Conservation (phyloP, 1,139 yeast species). For the Taiozyma sp. region DNA sequence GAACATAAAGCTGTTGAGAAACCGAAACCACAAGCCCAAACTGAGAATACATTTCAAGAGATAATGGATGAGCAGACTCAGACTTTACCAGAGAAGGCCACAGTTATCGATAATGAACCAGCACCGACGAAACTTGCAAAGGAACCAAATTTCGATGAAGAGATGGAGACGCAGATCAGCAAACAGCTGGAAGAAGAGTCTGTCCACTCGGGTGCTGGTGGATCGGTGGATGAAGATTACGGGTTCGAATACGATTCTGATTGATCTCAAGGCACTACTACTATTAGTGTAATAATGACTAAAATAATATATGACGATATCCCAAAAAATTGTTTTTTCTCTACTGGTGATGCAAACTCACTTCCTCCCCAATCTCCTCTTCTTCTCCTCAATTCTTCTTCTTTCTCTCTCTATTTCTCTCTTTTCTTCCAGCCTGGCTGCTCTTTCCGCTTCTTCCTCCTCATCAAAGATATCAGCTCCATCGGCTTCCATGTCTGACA, state of each 20-base stretch:
- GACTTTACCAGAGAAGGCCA: background rate
- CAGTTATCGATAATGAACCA: background rate
- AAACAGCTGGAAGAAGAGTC: constrained; percentile 10
- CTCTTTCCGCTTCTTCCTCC: constrained; percentile 57
- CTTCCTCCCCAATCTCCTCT: constrained; percentile 24
- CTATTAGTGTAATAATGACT: background rate
- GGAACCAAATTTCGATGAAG: constrained; percentile 10
- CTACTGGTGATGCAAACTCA: background rate
- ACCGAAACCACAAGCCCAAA: background rate
- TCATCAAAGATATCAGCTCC: constrained; percentile 84
- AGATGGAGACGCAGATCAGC: constrained; percentile 13
- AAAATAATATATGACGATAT: background rate
- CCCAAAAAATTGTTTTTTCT: background rate
- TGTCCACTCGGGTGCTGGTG: background rate
- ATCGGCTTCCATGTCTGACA: constrained; percentile 90
- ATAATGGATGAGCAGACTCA: background rate
- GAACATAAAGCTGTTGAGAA: background rate
- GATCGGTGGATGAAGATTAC: constrained; percentile 24
- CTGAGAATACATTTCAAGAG: background rate
- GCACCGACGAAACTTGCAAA: background rate
- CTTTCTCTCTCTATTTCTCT: constrained; percentile 56
- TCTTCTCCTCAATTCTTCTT: constrained; percentile 39
- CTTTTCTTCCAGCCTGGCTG: constrained; percentile 62
- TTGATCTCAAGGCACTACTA: constrained; percentile 7
- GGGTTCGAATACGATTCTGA: constrained; percentile 36